A percentile compares a stretch with the other conserved stretches of the same genome.
Evolutionary conservation across 495 filamentous ascomycete genomes (phyloP).

Genomic region (Cryomyces antarcticus): DNA sequence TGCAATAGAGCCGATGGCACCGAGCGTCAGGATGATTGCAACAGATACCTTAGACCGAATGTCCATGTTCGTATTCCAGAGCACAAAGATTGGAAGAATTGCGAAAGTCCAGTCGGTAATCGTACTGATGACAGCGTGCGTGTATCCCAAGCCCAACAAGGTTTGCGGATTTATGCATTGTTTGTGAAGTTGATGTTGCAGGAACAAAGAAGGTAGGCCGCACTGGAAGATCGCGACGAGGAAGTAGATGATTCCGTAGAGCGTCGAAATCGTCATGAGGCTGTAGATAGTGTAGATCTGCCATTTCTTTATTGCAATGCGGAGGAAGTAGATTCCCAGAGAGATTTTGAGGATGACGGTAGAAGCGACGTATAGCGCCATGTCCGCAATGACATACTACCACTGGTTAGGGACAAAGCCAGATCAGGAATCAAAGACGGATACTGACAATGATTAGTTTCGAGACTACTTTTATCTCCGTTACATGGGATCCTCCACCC

Average conservation of each 20-base stretch:
- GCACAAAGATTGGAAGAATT: constrained; percentile 11
- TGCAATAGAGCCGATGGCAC: constrained; percentile 12
- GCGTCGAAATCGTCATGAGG: constrained; percentile 6
- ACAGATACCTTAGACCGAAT: constrained; percentile 14
- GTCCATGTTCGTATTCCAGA: constrained; percentile 14
- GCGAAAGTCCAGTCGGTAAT: constrained; percentile 14
- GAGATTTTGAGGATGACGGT: constrained; percentile 16
- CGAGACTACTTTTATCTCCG: too few species aligned
- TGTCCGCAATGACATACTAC: too few species aligned
- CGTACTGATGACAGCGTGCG: constrained; percentile 11
- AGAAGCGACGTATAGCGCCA: constrained; percentile 9
- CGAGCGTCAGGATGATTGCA: constrained; percentile 15
- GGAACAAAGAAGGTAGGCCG: constrained; percentile 10
- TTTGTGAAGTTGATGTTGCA: constrained; percentile 5
- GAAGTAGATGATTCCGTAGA: constrained; percentile 8
- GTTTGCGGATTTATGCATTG: constrained; percentile 6
- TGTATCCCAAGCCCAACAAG: constrained; percentile 8
- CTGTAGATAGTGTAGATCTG: constrained; percentile 11
- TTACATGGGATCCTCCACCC: too few species aligned
- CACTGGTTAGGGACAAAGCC: too few species aligned
- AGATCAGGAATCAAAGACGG: too few species aligned
- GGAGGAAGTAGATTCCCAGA: constrained; percentile 16
- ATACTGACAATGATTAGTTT: too few species aligned
- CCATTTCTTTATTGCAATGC: constrained; percentile 13
- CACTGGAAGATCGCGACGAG: constrained; percentile 17